A percentile compares a stretch with the other conserved stretches of the same genome.
These are phyloP conservation scores for Stygiomarasmius scandens DNA, from an alignment of 1,284 basidiomycete species.

Conservation along the genomic window DNA sequence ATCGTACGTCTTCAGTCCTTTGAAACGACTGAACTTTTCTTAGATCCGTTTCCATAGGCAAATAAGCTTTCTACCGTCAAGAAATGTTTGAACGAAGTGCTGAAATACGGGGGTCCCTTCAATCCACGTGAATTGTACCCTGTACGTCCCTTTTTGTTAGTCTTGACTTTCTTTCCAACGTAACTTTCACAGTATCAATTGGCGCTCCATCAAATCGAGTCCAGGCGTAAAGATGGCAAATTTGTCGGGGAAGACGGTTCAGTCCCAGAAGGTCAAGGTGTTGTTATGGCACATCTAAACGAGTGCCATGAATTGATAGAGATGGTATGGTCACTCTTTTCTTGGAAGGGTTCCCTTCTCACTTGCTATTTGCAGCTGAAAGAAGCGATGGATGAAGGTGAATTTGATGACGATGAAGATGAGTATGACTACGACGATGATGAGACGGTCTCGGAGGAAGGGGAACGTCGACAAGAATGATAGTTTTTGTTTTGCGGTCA, in stretches of 20 bases:
- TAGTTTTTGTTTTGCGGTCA: not conserved
- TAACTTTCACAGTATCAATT: constrained; percentile 81
- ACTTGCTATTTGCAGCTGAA: constrained; percentile 8
- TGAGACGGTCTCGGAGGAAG: constrained; percentile 11
- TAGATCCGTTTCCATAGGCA: constrained; percentile 68
- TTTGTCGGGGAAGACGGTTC: constrained; percentile 84
- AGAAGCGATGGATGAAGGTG: constrained; percentile 18
- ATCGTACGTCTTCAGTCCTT: constrained; percentile 64
- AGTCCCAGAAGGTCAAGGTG: constrained; percentile 96
- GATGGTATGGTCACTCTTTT: constrained; percentile 60
- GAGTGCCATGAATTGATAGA: constrained; percentile 96
- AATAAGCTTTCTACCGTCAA: constrained; percentile 94
- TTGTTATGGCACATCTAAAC: constrained; percentile 93
- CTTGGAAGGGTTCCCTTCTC: not conserved
- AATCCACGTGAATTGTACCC: constrained; percentile 96
- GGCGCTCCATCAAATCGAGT: constrained; percentile 94
- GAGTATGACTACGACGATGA: constrained; percentile 13
- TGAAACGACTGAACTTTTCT: too few relatives aligned
- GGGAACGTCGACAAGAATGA: not conserved
- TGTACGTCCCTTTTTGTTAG: constrained; percentile 45
- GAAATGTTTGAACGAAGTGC: constrained; percentile 96
- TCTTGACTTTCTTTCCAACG: constrained; percentile 3
- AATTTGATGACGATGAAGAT: constrained; percentile 18
- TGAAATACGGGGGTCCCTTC: constrained; percentile 96
- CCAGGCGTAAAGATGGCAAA: constrained; percentile 89